Evolutionary conservation across 169 alveolate species (phyloP).

Genomic region (Plasmodium blacklocki): DNA sequence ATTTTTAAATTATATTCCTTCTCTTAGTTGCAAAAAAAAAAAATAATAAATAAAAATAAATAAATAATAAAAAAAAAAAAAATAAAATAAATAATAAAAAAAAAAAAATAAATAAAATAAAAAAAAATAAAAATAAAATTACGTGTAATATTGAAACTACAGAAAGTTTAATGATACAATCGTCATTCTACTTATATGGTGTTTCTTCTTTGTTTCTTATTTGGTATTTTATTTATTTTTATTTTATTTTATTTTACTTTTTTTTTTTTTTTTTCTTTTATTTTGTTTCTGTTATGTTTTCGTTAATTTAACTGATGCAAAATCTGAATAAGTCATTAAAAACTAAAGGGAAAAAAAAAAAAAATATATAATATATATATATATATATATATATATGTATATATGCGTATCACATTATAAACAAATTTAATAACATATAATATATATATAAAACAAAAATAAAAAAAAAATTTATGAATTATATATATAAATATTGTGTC

Average conservation of each 20-base stretch:
- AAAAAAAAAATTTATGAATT: background rate
- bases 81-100: background rate
- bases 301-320: slow-evolving; percentile 80
- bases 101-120: too few relatives aligned
- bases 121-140: too few relatives aligned
- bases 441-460: slow-evolving; percentile 6
- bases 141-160: too few relatives aligned
- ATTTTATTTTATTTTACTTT: background rate
- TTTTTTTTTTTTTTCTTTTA: background rate
- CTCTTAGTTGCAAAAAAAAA: slow-evolving; percentile 43
- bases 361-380: background rate
- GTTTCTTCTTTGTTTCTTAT: too few relatives aligned
- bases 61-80: background rate
- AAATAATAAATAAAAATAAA: background rate
- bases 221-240: too few relatives aligned
- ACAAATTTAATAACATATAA: background rate
- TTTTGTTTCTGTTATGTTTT: background rate
- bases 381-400: background rate
- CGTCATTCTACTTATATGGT: too few relatives aligned
- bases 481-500: background rate
- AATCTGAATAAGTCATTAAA: slow-evolving; percentile 87
- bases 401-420: background rate
- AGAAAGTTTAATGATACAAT: too few relatives aligned
- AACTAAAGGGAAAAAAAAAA: slow-evolving; percentile 71
- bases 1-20: slow-evolving; percentile 25